Conservation (phyloP, 2,329 filamentous ascomycete species). For the Hypoxylon sp. region DNA sequence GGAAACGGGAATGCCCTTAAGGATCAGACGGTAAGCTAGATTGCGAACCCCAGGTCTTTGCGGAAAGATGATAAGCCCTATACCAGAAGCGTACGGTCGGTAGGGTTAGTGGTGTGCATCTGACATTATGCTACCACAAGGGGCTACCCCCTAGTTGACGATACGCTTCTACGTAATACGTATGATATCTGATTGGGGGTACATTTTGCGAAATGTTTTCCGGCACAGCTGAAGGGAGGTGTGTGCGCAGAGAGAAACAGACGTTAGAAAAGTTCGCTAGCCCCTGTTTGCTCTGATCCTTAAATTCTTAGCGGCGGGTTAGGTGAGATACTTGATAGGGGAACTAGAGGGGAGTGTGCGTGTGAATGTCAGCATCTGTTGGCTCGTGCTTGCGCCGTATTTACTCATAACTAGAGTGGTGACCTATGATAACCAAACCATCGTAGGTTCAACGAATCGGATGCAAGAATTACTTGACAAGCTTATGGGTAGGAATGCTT, state of each 20-base stretch:
- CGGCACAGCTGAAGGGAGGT: constrained; percentile 24
- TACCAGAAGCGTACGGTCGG: constrained; percentile 32
- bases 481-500: constrained; percentile 11
- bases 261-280: constrained; percentile 13
- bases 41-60: constrained; percentile 40
- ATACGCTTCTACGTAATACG: constrained; percentile 17
- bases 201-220: constrained; percentile 37
- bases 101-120: constrained; percentile 35
- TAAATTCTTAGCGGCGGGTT: constrained; percentile 44
- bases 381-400: constrained; percentile 38
- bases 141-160: constrained; percentile 13
- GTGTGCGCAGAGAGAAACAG: constrained; percentile 31
- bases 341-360: constrained; percentile 27
- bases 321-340: constrained; percentile 42
- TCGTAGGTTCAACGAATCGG: constrained; percentile 17
- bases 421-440: constrained; percentile 17
- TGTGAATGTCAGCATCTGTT: constrained; percentile 35
- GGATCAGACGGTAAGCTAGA: constrained; percentile 41
- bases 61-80: constrained; percentile 41
- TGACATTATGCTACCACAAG: constrained; percentile 34
- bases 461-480: constrained; percentile 18
- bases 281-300: constrained; percentile 31
- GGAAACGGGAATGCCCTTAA: constrained; percentile 39
- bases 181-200: constrained; percentile 35
- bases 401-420: constrained; percentile 9